Evolutionary conservation across 345 rosid genomes (phyloP), one percentile per base, ranked within the genome.

Genomic region (Leavenworthia alabamica): DNA sequence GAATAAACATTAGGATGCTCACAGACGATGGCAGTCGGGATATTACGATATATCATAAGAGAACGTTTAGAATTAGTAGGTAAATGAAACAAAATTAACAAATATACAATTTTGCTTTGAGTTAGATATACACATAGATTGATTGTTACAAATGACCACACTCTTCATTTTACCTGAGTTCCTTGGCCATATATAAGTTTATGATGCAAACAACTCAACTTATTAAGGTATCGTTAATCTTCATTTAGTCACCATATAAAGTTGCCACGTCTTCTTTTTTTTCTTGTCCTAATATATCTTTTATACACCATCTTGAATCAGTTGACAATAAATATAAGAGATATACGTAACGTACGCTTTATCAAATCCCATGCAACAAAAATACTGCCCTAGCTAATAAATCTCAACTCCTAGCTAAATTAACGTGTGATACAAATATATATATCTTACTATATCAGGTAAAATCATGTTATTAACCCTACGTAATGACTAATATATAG

Each of bases 131-230:
- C 10, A 16, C 67, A 7, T 51, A 64, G 42, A 51, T 40, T n/a
- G 50, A 60, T 53, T 53, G 61, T 22, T 54, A 54, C 42, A 14
- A 54, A 11, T 23, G 45, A 41, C 44, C 17, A 64, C 16, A 44
- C 8, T 32, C 29, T 52, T 22, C 35, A 14, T 29, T 22, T 64
- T 31, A 64, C 22, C 42, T 44, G 32, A 44, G n/a, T 44, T 43
- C 7, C 11, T 62, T 39, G 3, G 7, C 22, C 40, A 26, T n/a
- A n/a, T n/a, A n/a, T 1, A 36, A 36, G 15, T 36, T 12, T 36
- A 12, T 5, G 40, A 36, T 35, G 40, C 40, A 12, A 35, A 35
- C 40, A 36, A 26, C 56, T 66, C 23, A 45, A 11, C 64, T 26
- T 23, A n/a, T 15, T 48, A 14, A 20, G 35, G 23, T 27, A 56